Conservation (phyloP, 2,329 filamentous ascomycete genomes). For the Ophiostoma triangulosporum region DNA sequence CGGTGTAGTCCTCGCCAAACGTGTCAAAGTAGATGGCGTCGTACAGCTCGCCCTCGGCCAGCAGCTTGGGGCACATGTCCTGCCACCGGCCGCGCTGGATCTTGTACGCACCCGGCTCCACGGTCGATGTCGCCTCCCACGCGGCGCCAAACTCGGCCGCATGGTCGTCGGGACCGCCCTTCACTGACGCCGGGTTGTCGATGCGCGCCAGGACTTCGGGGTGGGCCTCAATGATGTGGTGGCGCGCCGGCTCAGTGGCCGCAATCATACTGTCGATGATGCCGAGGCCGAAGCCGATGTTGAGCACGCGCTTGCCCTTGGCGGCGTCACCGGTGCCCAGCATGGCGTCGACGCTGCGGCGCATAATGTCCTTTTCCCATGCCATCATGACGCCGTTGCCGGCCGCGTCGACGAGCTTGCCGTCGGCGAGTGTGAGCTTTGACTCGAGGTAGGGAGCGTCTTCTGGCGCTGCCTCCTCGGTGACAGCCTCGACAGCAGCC, state of each 20-base stretch:
- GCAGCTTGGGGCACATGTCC: conserved; percentile 55
- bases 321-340: conserved; percentile 30
- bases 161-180: conserved; percentile 26
- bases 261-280: conserved; percentile 72
- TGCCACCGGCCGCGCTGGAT: conserved; percentile 71
- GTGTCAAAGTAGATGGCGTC: conserved; percentile 96
- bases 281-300: conserved; percentile 84
- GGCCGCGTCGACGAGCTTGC: conserved; percentile 58
- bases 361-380: conserved; percentile 84
- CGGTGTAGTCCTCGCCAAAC: conserved; percentile 84
- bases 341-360: conserved; percentile 55
- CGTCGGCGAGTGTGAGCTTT: conserved; percentile 47
- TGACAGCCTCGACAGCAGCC: conserved; percentile 22
- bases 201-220: conserved; percentile 60
- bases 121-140: conserved; percentile 40
- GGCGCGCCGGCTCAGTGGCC: conserved; percentile 48
- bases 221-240: conserved; percentile 82
- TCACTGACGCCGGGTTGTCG: conserved; percentile 24
- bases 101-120: conserved; percentile 52
- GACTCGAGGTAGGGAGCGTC: conserved; percentile 50
- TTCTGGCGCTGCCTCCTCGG: conserved; percentile 25
- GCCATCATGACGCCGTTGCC: conserved; percentile 88
- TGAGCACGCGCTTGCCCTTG: conserved; percentile 56
- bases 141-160: conserved; percentile 30
- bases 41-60: conserved; percentile 56